Evolutionary conservation across 2,329 filamentous ascomycete species (phyloP), one percentile per base, ranked within the genome.

Genomic region (Huntiella decipiens): DNA sequence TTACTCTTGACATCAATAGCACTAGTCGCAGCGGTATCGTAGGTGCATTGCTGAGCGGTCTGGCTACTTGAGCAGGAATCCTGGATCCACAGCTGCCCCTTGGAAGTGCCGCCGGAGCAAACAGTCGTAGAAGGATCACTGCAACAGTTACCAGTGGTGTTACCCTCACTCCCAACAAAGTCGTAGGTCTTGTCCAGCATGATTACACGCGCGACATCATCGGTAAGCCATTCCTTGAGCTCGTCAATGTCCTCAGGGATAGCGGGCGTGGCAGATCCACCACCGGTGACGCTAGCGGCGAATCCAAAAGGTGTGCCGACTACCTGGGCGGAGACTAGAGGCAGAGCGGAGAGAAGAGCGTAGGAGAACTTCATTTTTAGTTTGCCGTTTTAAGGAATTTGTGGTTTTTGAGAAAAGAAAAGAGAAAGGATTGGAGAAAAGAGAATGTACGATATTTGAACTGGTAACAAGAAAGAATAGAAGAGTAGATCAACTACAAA

Each of bases 221-320:
- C 57, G 4, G 52, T 55, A 32, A 60, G 54, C 48, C 56, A 59
- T 17, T 39, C 46, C 35, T 48, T 53, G 34, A 60, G 64, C 59
- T 74, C 62, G 12, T 59, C 61, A 16, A 59, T 66, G 22, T 61
- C 61, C 11, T 56, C 56, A n/a, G 68, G 68, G 39, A 63, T 61
- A 1, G 51, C 52, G 4, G 66, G 60, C 12, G 63, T 57, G 10
- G 67, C 67, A 45, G 53, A 58, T 22, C 68, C 68, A 52, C 70
- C 70, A 40, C 70, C 70, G 28, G 70, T 73, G 2, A 68, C 65
- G 34, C 68, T 56, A 2, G 52, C 51, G 8, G 57, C 57, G 16
- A 59, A 59, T 34, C 57, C 57, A 28, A 57, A 57, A 2, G 57
- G 53, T 12, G 51, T 55, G 22, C 57, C 57, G 6, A 54, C 49